Evolutionary conservation across 108 stramenopile genomes (phyloP), one percentile per base, ranked within the genome.

Genomic region (Heterococcus sp.): DNA sequence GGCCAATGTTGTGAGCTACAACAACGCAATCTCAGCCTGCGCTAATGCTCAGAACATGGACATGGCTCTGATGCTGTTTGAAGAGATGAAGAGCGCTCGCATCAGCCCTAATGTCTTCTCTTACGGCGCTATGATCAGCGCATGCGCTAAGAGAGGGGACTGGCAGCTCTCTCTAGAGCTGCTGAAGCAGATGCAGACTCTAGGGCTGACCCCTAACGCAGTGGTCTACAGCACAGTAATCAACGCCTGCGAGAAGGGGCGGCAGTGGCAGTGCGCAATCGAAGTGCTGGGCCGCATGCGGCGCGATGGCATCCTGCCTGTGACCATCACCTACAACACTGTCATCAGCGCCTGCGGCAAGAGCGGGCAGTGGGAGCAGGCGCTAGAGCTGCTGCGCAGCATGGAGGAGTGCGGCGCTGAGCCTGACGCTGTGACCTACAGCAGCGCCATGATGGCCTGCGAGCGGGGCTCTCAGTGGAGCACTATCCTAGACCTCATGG

Each of bases 1-100:
- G 75, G 75, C 83, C 11, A 83, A 83, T 70, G 74, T 75, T 37
- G 83, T 83, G 58, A 73, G 72, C 37, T 83, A 76, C 75, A 74
- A 74, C 39, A 83, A 74, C 33, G 83, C 67, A 1, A 83, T 83
- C 58, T 73, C 74, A 21, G 83, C 83, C 26, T 83, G 83, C 40
- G 83, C 73, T 21, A 83, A 83, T 37, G 83, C 75, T 37, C 69
- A 46, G 46, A 67, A 74, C 68, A 46, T 38, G 63, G 66, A 83
- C 70, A 30, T 65, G 69, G 83, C 83, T 30, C 72, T 73, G 38
- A 69, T 58, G 63, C 29, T 83, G 8, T 83, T 75, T 46, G 69
- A 75, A 1, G 74, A 76, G 68, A 68, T 83, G 73, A 69, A 63
- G 58, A 71, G 76, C 69, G 83, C 70, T 33, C 46, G 83, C 5